phyloP scores from a whole-genome alignment of 768 basidiomycete genomes.

The Gautieria morchelliformis region DNA sequence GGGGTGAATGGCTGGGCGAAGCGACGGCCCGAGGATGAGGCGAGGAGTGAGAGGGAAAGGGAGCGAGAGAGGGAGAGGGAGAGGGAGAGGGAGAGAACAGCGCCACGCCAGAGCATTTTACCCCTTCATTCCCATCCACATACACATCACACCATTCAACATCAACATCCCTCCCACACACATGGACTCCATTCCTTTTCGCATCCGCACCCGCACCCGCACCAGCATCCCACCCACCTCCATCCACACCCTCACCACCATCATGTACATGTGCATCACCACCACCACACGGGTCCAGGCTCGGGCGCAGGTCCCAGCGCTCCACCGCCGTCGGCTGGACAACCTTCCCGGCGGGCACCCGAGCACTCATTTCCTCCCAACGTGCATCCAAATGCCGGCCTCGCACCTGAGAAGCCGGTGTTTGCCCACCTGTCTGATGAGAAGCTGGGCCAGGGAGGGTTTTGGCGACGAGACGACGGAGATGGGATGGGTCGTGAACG shows the following conservation, averaged over 20 bases:
- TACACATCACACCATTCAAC: conserved; percentile 2
- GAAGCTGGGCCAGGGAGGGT: background rate
- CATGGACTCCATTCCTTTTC: background rate
- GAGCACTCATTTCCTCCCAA: background rate
- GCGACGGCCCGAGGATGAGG: background rate
- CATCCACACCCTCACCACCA: conserved; percentile 8
- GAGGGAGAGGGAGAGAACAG: conserved; percentile 8
- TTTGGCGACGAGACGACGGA: conserved; percentile 2
- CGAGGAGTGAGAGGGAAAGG: background rate
- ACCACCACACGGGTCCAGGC: conserved; percentile 8
- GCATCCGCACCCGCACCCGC: conserved; percentile 12
- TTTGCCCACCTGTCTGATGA: background rate
- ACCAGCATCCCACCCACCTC: conserved; percentile 9
- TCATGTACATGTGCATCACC: conserved; percentile 8
- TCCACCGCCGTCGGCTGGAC: background rate
- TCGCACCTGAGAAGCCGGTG: background rate
- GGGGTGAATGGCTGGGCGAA: conserved; percentile 6
- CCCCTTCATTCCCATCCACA: conserved; percentile 10
- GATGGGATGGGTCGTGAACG: background rate
- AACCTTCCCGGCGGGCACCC: background rate
- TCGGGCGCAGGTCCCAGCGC: background rate
- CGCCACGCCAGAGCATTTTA: conserved; percentile 9
- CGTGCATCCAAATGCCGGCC: background rate
- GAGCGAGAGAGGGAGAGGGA: conserved; percentile 8
- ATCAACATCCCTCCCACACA: background rate